Conservation (phyloP, 805 yeast genomes). For the Lipomyces yamadae region DNA sequence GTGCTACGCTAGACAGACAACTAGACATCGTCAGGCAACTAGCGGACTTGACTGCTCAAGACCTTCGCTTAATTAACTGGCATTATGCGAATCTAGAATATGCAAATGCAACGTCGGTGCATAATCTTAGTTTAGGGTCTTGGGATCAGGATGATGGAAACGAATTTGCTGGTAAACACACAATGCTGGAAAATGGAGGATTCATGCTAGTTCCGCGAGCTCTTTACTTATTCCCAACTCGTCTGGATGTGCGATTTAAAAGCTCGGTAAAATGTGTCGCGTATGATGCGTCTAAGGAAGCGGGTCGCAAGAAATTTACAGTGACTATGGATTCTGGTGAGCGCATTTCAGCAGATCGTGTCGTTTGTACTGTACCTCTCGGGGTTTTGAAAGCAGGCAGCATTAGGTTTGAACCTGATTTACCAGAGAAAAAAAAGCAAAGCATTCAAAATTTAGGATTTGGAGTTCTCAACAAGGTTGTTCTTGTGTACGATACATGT, state of each 20-base stretch:
- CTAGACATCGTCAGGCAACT: slow-evolving; percentile 44
- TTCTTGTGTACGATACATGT: slow-evolving; percentile 46
- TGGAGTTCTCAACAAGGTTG: slow-evolving; percentile 50
- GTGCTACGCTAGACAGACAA: slow-evolving; percentile 46
- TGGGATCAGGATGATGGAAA: slow-evolving; percentile 52
- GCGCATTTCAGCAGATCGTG: slow-evolving; percentile 49
- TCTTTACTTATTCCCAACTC: slow-evolving; percentile 47
- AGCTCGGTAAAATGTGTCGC: slow-evolving; percentile 48
- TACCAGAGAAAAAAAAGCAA: slow-evolving; percentile 50
- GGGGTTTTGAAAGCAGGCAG: slow-evolving; percentile 49
- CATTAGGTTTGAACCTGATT: slow-evolving; percentile 50
- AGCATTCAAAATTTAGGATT: slow-evolving; percentile 49
- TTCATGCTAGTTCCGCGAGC: slow-evolving; percentile 47
- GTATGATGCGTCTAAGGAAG: slow-evolving; percentile 44
- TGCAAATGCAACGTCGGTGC: slow-evolving; percentile 45
- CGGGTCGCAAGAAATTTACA: slow-evolving; percentile 17
- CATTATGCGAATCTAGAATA: slow-evolving; percentile 51
- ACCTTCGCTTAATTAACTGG: slow-evolving; percentile 48
- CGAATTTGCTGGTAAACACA: slow-evolving; percentile 49
- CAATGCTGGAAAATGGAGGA: slow-evolving; percentile 48
- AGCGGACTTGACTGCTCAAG: slow-evolving; percentile 46
- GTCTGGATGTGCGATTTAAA: slow-evolving; percentile 50
- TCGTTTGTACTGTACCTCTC: slow-evolving; percentile 49
- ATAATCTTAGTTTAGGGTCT: slow-evolving; percentile 46
- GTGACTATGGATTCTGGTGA: slow-evolving; percentile 49